Percentiles rank a stretch among this genome's conserved stretches.
phyloP scores from a whole-genome alignment of 2,329 filamentous ascomycete species.

The Aspergillus spinulosporus region DNA sequence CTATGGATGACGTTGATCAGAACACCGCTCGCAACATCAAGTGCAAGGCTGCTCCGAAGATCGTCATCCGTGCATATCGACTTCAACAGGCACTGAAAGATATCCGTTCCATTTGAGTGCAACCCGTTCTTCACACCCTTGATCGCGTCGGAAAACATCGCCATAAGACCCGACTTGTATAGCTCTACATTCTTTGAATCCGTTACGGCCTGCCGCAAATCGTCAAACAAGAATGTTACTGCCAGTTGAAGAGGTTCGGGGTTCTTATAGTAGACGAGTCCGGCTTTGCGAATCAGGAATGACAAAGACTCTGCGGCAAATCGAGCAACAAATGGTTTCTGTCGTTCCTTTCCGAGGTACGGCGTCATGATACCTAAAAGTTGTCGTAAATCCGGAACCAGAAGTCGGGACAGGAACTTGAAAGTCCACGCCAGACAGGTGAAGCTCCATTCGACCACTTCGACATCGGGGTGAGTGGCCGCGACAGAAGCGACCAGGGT shows the following conservation, averaged over 20 bases:
- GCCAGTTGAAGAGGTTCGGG: constrained; percentile 66
- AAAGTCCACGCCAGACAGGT: constrained; percentile 91
- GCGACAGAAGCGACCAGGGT: constrained; percentile 75
- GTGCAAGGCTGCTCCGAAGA: constrained; percentile 36
- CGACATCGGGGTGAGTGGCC: constrained; percentile 71
- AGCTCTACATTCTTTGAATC: constrained; percentile 47
- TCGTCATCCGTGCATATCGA: constrained; percentile 32
- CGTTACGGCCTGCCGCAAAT: constrained; percentile 53
- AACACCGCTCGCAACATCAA: constrained; percentile 71
- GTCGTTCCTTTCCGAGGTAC: constrained; percentile 76
- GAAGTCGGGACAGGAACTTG: constrained; percentile 87
- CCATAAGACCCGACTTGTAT: constrained; percentile 88
- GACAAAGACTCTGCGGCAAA: constrained; percentile 95
- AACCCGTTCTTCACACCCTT: constrained; percentile 61
- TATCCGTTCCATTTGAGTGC: constrained; percentile 57
- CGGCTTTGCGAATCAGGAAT: constrained; percentile 88
- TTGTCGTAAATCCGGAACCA: constrained; percentile 81
- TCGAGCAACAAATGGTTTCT: constrained; percentile 82
- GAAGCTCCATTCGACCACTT: constrained; percentile 98
- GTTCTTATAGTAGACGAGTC: constrained; percentile 72
- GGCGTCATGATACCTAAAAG: constrained; percentile 81
- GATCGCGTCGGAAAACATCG: constrained; percentile 81
- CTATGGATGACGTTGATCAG: constrained; percentile 82
- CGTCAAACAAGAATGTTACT: constrained; percentile 69
- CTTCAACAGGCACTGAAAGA: constrained; percentile 54